A percentile compares a stretch with the other conserved stretches of the same genome.
Evolutionary conservation across 78 protist genomes (phyloP).

Genomic region (Dictyostelium firmibasis): DNA sequence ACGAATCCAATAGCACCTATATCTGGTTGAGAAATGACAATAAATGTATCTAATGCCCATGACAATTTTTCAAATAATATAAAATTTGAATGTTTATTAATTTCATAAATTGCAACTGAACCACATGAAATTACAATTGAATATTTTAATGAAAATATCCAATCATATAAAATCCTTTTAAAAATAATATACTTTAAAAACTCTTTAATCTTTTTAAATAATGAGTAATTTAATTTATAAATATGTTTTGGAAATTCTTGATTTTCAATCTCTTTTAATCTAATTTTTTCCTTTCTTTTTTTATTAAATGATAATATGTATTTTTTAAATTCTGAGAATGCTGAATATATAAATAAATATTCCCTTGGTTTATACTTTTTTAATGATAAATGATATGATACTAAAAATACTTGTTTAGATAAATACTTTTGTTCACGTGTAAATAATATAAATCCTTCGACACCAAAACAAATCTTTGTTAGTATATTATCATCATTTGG

Average conservation of each 20-base stretch:
- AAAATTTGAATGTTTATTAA: not conserved
- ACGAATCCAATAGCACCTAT: not conserved
- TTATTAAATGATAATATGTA: not conserved
- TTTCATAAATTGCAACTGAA: not conserved
- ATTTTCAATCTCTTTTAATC: not conserved
- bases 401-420: not conserved
- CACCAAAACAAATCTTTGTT: not conserved
- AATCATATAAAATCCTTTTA: not conserved
- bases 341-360: not conserved
- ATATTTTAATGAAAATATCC: slow-evolving; percentile 28
- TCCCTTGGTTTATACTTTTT: not conserved
- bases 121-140: not conserved
- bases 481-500: not conserved
- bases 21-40: not conserved
- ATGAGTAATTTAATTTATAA: not conserved
- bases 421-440: not conserved
- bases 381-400: not conserved
- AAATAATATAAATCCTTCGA: not conserved
- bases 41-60: slow-evolving; percentile 23
- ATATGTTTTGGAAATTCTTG: not conserved
- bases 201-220: not conserved
- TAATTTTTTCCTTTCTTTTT: too few relatives aligned
- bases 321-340: not conserved
- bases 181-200: not conserved
- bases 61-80: not conserved